Evolutionary conservation across 1,284 basidiomycete species (phyloP).

Genomic region (Heterobasidion annosum): DNA sequence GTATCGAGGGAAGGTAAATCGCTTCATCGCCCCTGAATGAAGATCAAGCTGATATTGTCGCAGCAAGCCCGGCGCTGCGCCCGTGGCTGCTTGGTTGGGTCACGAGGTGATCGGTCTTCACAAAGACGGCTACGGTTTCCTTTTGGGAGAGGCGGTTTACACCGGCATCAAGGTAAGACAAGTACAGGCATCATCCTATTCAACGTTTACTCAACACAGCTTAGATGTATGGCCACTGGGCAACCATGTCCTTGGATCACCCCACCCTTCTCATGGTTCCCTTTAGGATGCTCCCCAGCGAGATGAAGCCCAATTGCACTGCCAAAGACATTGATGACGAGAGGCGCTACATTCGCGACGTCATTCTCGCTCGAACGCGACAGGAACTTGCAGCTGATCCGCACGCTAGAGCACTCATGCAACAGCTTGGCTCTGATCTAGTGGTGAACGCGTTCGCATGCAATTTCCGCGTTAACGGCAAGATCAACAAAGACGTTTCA

Average conservation of each 20-base stretch:
- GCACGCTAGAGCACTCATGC: slow-evolving; percentile 21
- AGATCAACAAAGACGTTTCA: slow-evolving; percentile 29
- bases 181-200: background rate
- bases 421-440: slow-evolving; percentile 31
- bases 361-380: slow-evolving; percentile 24
- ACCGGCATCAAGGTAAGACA: slow-evolving; percentile 22
- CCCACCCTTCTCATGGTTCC: slow-evolving; percentile 26
- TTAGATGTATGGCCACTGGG: slow-evolving; percentile 27
- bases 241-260: slow-evolving; percentile 26
- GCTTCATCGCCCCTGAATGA: background rate
- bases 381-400: slow-evolving; percentile 23
- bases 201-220: background rate
- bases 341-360: slow-evolving; percentile 26
- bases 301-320: slow-evolving; percentile 12
- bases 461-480: slow-evolving; percentile 31
- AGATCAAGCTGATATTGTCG: too few relatives aligned
- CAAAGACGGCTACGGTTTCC: slow-evolving; percentile 24
- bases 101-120: slow-evolving; percentile 30
- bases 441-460: slow-evolving; percentile 36
- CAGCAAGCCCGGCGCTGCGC: slow-evolving; percentile 36
- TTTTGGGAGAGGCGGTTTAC: slow-evolving; percentile 31
- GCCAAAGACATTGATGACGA: slow-evolving; percentile 19
- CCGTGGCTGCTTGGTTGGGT: slow-evolving; percentile 25
- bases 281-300: slow-evolving; percentile 26
- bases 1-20: slow-evolving; percentile 33